A percentile compares a stretch with the other conserved stretches of the same genome.
These are phyloP conservation scores for Sphagnurus paluster DNA, from an alignment of 1,284 basidiomycete genomes.

Conservation along the genomic window DNA sequence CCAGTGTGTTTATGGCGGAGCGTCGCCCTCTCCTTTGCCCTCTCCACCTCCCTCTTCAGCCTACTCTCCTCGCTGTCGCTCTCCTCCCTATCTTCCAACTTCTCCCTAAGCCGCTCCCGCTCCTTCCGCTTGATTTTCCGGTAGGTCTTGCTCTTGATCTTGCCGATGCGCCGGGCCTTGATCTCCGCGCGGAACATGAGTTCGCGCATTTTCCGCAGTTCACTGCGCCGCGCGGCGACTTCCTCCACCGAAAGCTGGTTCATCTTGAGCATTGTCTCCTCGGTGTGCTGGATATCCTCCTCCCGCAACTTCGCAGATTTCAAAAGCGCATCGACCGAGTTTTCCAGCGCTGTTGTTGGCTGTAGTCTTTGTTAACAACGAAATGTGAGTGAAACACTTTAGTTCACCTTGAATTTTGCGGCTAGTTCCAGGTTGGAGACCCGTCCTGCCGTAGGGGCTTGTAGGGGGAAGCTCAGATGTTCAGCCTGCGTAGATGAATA, in stretches of 20 bases:
- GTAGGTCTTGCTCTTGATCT: conserved; percentile 97
- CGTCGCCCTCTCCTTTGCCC: conserved; percentile 86
- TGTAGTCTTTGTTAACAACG: conserved; percentile 26
- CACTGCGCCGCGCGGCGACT: conserved; percentile 75
- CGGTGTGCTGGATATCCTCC: conserved; percentile 73
- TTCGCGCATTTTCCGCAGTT: conserved; percentile 88
- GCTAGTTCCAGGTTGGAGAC: conserved; percentile 78
- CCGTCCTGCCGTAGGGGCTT: conserved; percentile 57
- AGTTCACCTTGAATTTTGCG: conserved; percentile 84
- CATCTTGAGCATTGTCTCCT: conserved; percentile 71
- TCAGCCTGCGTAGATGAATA: conserved; percentile 61
- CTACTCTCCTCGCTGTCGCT: conserved; percentile 57
- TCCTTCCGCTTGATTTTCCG: conserved; percentile 84
- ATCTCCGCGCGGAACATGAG: conserved; percentile 93
- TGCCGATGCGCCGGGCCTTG: conserved; percentile 88
- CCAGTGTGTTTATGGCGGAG: conserved; percentile 82
- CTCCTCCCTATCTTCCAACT: conserved; percentile 46
- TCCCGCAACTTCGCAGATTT: conserved; percentile 81
- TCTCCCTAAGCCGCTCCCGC: conserved; percentile 56
- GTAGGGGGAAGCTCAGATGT: conserved; percentile 90
- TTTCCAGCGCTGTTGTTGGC: conserved; percentile 81
- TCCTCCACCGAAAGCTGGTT: conserved; percentile 84
- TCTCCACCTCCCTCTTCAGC: conserved; percentile 73
- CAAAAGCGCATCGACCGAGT: conserved; percentile 74
- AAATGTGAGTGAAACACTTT: conserved; percentile 10